Base-by-base conservation (phyloP, 2,329 filamentous ascomycete species). In the Colletotrichum zoysiae region DNA sequence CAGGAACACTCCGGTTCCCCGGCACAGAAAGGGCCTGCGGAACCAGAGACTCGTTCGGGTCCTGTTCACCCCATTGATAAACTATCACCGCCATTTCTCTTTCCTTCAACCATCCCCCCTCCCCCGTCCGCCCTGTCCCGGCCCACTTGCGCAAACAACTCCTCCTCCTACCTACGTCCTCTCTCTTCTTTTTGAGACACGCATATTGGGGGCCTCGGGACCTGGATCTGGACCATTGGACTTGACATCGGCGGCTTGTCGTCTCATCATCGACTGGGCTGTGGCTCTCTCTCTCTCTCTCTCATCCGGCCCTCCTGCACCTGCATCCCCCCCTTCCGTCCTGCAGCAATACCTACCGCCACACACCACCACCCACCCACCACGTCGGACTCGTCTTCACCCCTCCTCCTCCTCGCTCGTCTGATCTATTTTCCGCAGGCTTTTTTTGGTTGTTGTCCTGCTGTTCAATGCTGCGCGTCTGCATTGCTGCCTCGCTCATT, bases 171-270 rank as follows among this genome's bases (percentile, higher is more conserved):
- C 44, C n/a, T 5, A 4, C 40, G 1, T 26, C 3, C 16, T 26
- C 26, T 20, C 48, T 33, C 4, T n/a, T n/a, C 66, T 23, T 30
- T 26, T 56, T 62, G 51, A 71, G 69, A 71, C 69, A 71, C 68
- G 46, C 65, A 68, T 64, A 42, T 68, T 35, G 58, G 57, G 44
- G 46, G 44, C 65, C 65, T 59, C 38, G 30, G 18, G 46, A 62
- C 58, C 61, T 64, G 61, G 38, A 42, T 56, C 57, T 44, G 26
- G 56, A 50, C 40, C 57, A n/a, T 58, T 56, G 48, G 12, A 53
- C 38, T 50, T 62, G 57, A 64, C 65, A 56, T 71, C 65, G 69
- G 65, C 69, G 65, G 69, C 58, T 71, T 71, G 65, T 69, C 53
- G 59, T 69, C 69, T 68, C 59, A 68, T 71, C 51, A 44, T 35